Conservation (phyloP, 768 basidiomycete genomes). For the Cystofilobasidium ferigula region DNA sequence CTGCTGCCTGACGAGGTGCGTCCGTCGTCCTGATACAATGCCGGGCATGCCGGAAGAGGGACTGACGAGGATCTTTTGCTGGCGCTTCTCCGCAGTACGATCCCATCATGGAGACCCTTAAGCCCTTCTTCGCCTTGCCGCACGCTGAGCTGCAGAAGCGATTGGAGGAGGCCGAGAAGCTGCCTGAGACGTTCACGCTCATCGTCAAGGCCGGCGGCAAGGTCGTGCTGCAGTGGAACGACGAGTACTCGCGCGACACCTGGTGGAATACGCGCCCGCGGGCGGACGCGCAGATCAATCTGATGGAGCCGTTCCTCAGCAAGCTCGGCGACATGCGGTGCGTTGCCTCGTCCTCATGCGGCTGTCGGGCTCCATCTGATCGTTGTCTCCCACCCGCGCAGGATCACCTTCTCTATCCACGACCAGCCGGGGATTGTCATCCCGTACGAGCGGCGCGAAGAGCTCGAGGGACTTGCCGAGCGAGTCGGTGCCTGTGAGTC, state of each 20-base stretch:
- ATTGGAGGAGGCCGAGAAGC: slow-evolving; percentile 35
- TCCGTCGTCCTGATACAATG: not conserved
- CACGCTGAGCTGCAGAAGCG: slow-evolving; percentile 34
- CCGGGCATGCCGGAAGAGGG: not conserved
- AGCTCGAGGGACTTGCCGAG: slow-evolving; percentile 34
- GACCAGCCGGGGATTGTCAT: slow-evolving; percentile 39
- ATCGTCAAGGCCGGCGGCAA: slow-evolving; percentile 37
- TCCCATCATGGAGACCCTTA: slow-evolving; percentile 35
- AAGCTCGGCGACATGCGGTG: slow-evolving; percentile 35
- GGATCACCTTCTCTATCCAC: slow-evolving; percentile 39
- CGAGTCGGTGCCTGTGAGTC: slow-evolving; percentile 18
- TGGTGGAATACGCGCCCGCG: slow-evolving; percentile 38
- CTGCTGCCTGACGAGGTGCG: slow-evolving; percentile 36
- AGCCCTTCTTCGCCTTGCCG: slow-evolving; percentile 37
- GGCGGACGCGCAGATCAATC: slow-evolving; percentile 40
- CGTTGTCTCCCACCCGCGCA: slow-evolving; percentile 22
- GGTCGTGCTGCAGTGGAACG: slow-evolving; percentile 40
- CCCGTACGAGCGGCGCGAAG: slow-evolving; percentile 33
- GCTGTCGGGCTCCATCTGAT: no score
- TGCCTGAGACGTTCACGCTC: slow-evolving; percentile 39
- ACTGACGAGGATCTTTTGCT: not conserved
- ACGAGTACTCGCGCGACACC: slow-evolving; percentile 38
- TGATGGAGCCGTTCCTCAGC: slow-evolving; percentile 39
- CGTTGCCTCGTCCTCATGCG: slow-evolving; percentile 18
- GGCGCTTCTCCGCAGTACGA: slow-evolving; percentile 29